Evolutionary conservation across 2,329 filamentous ascomycete genomes (phyloP), one percentile per base, ranked within the genome.

Genomic region (Venturia carpophila): DNA sequence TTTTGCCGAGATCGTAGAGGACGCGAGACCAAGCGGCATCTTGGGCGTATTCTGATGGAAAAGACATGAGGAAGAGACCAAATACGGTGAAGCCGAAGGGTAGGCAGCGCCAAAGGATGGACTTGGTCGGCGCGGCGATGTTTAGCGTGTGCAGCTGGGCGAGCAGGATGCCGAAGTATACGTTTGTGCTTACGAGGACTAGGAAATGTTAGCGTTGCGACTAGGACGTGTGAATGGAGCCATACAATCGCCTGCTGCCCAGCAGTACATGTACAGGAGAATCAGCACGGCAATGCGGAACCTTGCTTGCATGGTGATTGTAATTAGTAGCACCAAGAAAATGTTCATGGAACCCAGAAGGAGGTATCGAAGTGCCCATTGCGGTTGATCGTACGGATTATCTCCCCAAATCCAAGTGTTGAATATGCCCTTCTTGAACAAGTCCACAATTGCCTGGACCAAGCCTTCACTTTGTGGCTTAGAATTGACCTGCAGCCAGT

Each of bases 281-380:
- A 80, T 68, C 41, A 79, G 74, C 1, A 77, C 75, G 65, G 80
- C 72, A 73, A 83, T 80, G 58, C 83, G 76, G 69, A 80, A 83
- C 58, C 74, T 72, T 3, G 80, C 75, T 63, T 78, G 79, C 66
- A 83, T 75, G 66, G 80, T 79, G 39, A 78, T 77, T 0, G 82
- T 83, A 3, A 80, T 79, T 41, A 84, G 71, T 66, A 85, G 74
- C 62, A 81, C 79, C 56, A 79, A 77, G 67, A 84, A 85, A 17
- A 84, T 78, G 72, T 79, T 75, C 73, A 85, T 79, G 43, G 80
- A 83, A 6, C 82, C 83, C 68, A 79, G 79, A 39, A 85, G 74
- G 39, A 86, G 72, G n/a, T 81, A 82, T 7, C 82, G 68, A 37
- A 86, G 71, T 15, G 83, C 84, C 83, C 83, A 86, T 68, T 85